These are phyloP conservation scores for Alternaria sp. DNA, from an alignment of 2,329 filamentous ascomycete species.

Conservation along the genomic window DNA sequence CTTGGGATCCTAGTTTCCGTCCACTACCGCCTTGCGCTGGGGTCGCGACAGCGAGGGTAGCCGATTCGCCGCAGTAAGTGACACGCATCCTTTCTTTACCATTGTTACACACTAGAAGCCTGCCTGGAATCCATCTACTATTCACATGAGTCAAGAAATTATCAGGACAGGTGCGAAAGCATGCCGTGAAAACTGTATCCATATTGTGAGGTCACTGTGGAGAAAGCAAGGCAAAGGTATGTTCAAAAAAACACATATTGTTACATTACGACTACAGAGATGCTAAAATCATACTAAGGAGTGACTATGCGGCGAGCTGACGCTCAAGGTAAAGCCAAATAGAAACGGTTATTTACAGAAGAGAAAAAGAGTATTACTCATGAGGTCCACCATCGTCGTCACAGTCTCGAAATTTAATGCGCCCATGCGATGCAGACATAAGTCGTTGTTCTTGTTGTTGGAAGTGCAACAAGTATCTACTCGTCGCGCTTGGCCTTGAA, in stretches of 20 bases:
- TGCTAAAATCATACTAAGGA: conserved; percentile 16
- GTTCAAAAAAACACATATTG: conserved; percentile 5
- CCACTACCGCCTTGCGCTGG: neutral
- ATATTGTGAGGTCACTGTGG: too few relatives aligned
- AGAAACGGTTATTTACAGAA: conserved; percentile 11
- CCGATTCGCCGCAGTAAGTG: neutral
- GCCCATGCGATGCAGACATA: conserved; percentile 5
- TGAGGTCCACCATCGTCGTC: conserved; percentile 4
- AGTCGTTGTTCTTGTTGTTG: conserved; percentile 2
- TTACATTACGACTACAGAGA: conserved; percentile 13
- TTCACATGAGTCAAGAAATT: too few relatives aligned
- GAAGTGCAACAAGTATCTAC: conserved; percentile 12
- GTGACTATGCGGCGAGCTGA: conserved; percentile 13
- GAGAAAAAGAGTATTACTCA: conserved; percentile 7
- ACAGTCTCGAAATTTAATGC: neutral
- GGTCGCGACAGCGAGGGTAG: neutral
- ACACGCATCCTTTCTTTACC: neutral
- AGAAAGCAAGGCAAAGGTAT: neutral
- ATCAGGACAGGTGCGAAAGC: too few relatives aligned
- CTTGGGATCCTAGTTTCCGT: conserved; percentile 1
- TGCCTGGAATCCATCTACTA: rapidly evolving
- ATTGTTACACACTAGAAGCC: neutral
- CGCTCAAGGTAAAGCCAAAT: conserved; percentile 14
- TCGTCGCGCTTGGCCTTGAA: conserved; percentile 16
- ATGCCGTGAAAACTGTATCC: neutral